Conservation (phyloP, 2,329 filamentous ascomycete genomes). For the Thelonectria rubi region DNA sequence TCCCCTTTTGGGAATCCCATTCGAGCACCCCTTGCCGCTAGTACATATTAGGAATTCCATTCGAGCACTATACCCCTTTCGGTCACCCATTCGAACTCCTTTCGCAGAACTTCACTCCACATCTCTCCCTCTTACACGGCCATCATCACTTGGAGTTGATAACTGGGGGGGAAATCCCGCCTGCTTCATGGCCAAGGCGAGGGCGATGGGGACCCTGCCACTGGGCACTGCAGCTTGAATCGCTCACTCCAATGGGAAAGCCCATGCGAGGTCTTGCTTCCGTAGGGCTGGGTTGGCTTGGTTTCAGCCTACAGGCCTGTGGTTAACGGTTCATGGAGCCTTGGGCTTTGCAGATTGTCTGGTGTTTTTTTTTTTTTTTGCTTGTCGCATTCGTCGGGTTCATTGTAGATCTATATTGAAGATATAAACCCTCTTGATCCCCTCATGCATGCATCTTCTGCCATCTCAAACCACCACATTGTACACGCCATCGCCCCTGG, state of each 20-base stretch:
- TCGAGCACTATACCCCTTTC: not conserved
- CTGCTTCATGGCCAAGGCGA: constrained; percentile 1
- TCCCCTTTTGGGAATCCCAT: constrained; percentile 33
- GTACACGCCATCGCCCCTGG: not conserved
- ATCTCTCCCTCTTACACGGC: constrained; percentile 25
- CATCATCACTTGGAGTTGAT: constrained; percentile 21
- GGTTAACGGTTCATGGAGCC: not conserved
- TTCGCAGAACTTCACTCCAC: not conserved
- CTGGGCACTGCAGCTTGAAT: constrained; percentile 14
- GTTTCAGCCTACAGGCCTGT: constrained; percentile 5
- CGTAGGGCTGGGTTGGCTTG: constrained; percentile 1
- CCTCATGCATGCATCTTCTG: not conserved
- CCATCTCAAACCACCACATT: not conserved
- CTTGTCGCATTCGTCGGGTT: constrained; percentile 1
- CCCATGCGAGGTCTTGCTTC: constrained; percentile 32
- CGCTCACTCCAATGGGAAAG: constrained; percentile 28
- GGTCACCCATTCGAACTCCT: constrained; percentile 9
- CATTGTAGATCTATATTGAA: not conserved
- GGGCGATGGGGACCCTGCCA: not conserved
- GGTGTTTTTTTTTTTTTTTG: not conserved
- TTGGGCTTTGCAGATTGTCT: not conserved
- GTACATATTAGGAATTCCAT: not conserved
- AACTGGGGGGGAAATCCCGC: constrained; percentile 19
- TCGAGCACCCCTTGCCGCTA: constrained; percentile 32
- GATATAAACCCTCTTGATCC: constrained; percentile 7